Conservation (phyloP, 2,329 filamentous ascomycete species). For the Aphanoascus verrucosus region DNA sequence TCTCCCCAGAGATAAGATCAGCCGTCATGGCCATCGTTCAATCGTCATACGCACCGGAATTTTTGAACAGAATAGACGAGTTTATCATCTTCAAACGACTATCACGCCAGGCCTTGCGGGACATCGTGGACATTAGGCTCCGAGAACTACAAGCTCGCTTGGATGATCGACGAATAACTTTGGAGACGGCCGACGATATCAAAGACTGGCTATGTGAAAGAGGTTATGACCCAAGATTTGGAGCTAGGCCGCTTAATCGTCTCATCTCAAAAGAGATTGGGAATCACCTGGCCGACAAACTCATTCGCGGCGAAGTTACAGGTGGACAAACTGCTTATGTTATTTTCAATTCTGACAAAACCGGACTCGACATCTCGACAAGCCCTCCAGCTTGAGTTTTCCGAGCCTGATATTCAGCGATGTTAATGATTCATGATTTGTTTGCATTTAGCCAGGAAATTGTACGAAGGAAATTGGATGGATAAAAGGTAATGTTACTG, state of each 20-base stretch:
- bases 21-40: conserved; percentile 84
- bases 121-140: conserved; percentile 88
- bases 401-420: background rate
- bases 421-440: background rate
- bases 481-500: conserved; percentile 3
- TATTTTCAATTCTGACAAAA: conserved; percentile 51
- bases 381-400: conserved; percentile 2
- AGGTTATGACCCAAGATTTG: conserved; percentile 85
- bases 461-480: conserved; percentile 1
- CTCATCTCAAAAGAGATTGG: conserved; percentile 84
- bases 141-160: conserved; percentile 72
- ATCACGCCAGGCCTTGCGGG: conserved; percentile 63
- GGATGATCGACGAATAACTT: conserved; percentile 70
- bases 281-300: conserved; percentile 78
- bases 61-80: conserved; percentile 91
- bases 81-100: conserved; percentile 94
- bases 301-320: conserved; percentile 75
- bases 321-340: conserved; percentile 64
- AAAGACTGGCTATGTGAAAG: conserved; percentile 78
- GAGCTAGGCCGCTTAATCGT: conserved; percentile 80
- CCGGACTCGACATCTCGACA: conserved; percentile 44
- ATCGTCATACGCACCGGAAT: conserved; percentile 70
- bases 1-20: conserved; percentile 61
- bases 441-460: background rate
- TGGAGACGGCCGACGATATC: conserved; percentile 60